Evolutionary conservation across 2,329 filamentous ascomycete genomes (phyloP).

Genomic region (Catunica adiposa): DNA sequence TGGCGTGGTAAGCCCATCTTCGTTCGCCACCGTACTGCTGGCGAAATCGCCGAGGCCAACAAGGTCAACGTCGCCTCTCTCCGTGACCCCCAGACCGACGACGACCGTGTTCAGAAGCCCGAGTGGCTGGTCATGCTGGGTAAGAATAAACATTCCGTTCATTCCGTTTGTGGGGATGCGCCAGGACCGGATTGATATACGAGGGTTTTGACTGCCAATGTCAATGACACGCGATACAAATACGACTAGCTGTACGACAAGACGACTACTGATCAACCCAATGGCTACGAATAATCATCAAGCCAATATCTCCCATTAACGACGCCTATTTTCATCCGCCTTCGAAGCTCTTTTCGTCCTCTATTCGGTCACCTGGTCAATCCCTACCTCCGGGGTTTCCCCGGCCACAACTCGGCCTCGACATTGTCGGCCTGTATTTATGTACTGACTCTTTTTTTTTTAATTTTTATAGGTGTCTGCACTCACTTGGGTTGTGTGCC

Average conservation of each 20-base stretch:
- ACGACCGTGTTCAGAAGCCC: constrained; percentile 90
- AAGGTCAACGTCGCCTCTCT: constrained; percentile 65
- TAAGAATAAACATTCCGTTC: constrained; percentile 26
- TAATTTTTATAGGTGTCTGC: constrained; percentile 70
- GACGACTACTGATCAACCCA: not conserved
- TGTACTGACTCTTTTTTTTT: not conserved
- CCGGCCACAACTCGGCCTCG: not conserved
- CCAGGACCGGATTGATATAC: not conserved
- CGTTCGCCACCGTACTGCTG: constrained; percentile 89
- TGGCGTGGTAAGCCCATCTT: constrained; percentile 99
- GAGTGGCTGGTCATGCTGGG: constrained; percentile 99
- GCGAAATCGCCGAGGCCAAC: constrained; percentile 92
- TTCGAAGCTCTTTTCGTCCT: not conserved
- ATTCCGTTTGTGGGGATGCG: constrained; percentile 7
- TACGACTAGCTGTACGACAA: not conserved
- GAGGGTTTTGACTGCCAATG: no score
- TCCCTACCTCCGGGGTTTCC: not conserved
- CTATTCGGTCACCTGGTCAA: not conserved
- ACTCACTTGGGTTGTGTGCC: constrained; percentile 98
- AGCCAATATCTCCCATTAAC: not conserved
- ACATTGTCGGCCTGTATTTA: not conserved
- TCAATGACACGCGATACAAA: not conserved
- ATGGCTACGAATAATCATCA: not conserved
- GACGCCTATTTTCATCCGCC: not conserved
- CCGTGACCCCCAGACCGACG: constrained; percentile 80